Evolutionary conservation across 257 asterid genomes (phyloP).

Genomic region (Solanum rostratum): DNA sequence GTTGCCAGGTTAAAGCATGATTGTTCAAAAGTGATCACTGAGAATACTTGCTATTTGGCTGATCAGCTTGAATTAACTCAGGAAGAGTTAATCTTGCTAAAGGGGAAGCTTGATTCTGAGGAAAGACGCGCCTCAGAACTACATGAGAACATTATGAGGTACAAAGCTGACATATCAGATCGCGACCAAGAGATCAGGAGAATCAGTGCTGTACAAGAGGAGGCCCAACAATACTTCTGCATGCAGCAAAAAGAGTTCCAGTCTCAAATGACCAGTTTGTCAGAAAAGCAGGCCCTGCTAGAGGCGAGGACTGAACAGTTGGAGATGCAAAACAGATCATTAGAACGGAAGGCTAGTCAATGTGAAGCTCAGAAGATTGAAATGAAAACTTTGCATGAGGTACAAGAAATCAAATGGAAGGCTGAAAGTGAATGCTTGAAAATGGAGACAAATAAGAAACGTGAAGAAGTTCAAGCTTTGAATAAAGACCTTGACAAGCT

Average conservation of each 20-base stretch:
- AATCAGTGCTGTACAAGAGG: conserved; percentile 29
- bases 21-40: conserved; percentile 1
- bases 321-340: conserved; percentile 20
- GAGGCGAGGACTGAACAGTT: conserved; percentile 34
- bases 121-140: conserved; percentile 20
- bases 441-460: conserved; percentile 24
- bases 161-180: conserved; percentile 15
- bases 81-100: conserved; percentile 12
- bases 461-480: conserved; percentile 13
- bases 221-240: conserved; percentile 27
- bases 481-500: conserved; percentile 31
- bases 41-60: not conserved
- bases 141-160: conserved; percentile 24
- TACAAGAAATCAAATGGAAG: conserved; percentile 22
- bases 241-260: conserved; percentile 46
- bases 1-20: not conserved
- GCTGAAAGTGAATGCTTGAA: conserved; percentile 25
- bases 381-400: conserved; percentile 32
- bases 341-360: conserved; percentile 26
- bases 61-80: conserved; percentile 8
- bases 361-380: conserved; percentile 34
- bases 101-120: conserved; percentile 32
- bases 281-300: conserved; percentile 21
- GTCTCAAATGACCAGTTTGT: conserved; percentile 30
- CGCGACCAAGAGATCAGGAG: conserved; percentile 33